A percentile compares a stretch with the other conserved stretches of the same genome.
Conservation (phyloP, 1,284 basidiomycete genomes). For the Ceratobasidium sp. region DNA sequence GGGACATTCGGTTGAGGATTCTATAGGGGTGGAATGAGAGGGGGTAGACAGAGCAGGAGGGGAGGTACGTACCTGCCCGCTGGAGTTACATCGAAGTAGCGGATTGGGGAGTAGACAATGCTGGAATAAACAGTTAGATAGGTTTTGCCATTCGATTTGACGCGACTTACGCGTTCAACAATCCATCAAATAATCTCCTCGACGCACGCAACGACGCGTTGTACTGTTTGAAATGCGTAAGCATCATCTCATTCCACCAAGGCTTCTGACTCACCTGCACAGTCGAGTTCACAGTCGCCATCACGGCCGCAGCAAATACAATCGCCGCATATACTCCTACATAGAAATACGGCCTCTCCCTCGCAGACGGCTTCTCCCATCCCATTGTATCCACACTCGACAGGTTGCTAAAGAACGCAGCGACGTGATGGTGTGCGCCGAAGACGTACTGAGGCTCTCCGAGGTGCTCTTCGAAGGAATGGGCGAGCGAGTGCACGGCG, state of each 20-base stretch:
- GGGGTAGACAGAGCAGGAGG: background rate
- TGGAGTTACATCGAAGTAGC: slow-evolving; percentile 50
- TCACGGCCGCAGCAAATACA: slow-evolving; percentile 51
- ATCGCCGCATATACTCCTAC: slow-evolving; percentile 56
- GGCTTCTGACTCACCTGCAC: slow-evolving; percentile 47
- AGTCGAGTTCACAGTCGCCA: slow-evolving; percentile 51
- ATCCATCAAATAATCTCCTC: slow-evolving; percentile 65
- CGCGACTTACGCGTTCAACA: slow-evolving; percentile 59
- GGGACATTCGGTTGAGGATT: slow-evolving; percentile 59
- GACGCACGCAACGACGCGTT: slow-evolving; percentile 71
- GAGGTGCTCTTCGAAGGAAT: too few species aligned
- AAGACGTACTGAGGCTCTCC: slow-evolving; percentile 18
- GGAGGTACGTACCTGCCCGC: slow-evolving; percentile 44
- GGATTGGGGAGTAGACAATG: slow-evolving; percentile 38
- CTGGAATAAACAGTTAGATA: background rate
- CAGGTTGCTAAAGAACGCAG: slow-evolving; percentile 13
- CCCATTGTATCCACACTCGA: slow-evolving; percentile 6
- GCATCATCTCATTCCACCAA: slow-evolving; percentile 68
- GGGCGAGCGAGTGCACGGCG: slow-evolving; percentile 17
- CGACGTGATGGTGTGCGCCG: slow-evolving; percentile 18
- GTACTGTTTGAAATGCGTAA: slow-evolving; percentile 63
- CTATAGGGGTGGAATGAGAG: slow-evolving; percentile 47
- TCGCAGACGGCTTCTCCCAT: slow-evolving; percentile 54
- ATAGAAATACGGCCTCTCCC: slow-evolving; percentile 57
- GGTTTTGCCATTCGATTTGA: background rate